Conservation (phyloP, 2,329 filamentous ascomycete species). For the Colletotrichum phormii region DNA sequence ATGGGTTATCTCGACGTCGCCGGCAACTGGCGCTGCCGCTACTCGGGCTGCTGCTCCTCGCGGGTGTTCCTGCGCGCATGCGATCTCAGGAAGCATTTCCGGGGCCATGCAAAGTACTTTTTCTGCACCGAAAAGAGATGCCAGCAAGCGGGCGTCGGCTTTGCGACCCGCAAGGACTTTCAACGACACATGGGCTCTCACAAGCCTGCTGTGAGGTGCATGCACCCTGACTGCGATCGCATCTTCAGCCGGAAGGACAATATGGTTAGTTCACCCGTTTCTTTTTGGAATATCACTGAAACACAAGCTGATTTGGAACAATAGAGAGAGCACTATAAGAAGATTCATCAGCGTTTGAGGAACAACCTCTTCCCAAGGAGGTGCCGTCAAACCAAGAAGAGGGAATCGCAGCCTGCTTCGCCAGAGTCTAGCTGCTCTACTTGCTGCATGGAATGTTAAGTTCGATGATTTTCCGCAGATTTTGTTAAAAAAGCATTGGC, state of each 20-base stretch:
- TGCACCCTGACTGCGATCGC: slow-evolving; percentile 26
- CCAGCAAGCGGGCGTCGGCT: slow-evolving; percentile 24
- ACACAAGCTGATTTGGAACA: background rate
- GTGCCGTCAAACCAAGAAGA: slow-evolving; percentile 5
- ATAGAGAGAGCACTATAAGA: slow-evolving; percentile 31
- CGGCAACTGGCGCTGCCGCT: slow-evolving; percentile 32
- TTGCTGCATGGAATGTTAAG: background rate
- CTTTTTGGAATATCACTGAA: background rate
- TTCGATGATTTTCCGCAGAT: background rate
- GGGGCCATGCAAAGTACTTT: slow-evolving; percentile 30
- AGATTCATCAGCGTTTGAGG: slow-evolving; percentile 27
- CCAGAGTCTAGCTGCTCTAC: slow-evolving; percentile 13
- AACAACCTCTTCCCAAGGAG: slow-evolving; percentile 21
- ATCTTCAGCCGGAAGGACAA: slow-evolving; percentile 33
- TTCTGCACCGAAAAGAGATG: slow-evolving; percentile 33
- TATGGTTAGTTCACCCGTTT: slow-evolving; percentile 7
- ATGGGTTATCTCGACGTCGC: slow-evolving; percentile 30
- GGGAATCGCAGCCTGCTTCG: background rate
- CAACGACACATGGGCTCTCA: slow-evolving; percentile 33
- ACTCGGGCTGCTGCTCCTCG: slow-evolving; percentile 24
- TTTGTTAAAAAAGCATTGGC: background rate
- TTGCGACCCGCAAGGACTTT: slow-evolving; percentile 30
- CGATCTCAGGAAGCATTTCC: slow-evolving; percentile 28
- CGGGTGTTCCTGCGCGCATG: slow-evolving; percentile 29
- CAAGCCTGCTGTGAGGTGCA: slow-evolving; percentile 25